Percentiles rank a stretch among this genome's conserved stretches.
Conservation (phyloP, 441 rosid genomes). For the Populus hybrid region DNA sequence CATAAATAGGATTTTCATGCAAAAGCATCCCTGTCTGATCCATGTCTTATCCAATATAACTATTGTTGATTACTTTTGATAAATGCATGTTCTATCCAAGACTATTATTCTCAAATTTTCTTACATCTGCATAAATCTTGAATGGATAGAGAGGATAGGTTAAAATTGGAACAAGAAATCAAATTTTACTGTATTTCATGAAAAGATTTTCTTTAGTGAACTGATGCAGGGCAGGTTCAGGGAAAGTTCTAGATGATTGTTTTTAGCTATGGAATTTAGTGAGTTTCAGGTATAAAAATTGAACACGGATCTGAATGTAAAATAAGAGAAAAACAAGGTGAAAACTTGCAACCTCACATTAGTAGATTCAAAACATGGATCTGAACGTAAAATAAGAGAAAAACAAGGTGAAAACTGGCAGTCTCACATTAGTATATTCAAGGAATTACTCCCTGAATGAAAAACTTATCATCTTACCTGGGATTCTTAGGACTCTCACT, state of each 20-base stretch:
- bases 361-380: no score
- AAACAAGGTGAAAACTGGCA: no score
- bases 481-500: background rate
- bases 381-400: no score
- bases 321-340: background rate
- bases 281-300: background rate
- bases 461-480: background rate
- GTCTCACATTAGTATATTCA: no score
- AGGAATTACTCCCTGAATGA: background rate
- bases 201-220: background rate
- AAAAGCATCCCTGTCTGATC: slow-evolving; percentile 1
- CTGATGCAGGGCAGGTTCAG: background rate
- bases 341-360: background rate
- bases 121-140: background rate
- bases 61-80: slow-evolving; percentile 2
- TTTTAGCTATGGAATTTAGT: background rate
- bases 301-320: background rate
- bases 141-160: background rate
- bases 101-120: background rate
- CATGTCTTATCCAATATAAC: background rate
- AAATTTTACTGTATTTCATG: background rate
- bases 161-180: background rate
- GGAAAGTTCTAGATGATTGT: background rate
- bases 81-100: background rate
- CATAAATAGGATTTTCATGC: background rate